Conservation (phyloP, 305 asterid genomes). For the Andrographis paniculata region DNA sequence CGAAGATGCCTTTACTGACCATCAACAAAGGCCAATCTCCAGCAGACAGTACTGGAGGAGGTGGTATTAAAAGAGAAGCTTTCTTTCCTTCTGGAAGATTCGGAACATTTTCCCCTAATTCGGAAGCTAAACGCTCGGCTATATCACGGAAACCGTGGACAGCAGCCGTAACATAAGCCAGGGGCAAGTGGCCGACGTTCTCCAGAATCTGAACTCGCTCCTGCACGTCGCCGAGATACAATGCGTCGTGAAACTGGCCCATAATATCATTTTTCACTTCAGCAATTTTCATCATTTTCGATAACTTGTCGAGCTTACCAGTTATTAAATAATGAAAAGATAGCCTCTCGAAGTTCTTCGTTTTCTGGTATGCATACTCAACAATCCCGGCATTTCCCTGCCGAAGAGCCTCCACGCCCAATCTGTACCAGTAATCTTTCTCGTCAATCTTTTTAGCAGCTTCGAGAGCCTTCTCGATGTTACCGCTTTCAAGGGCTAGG, state of each 20-base stretch:
- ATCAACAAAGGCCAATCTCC: conserved; percentile 73
- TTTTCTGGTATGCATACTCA: conserved; percentile 59
- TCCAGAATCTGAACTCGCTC: conserved; percentile 67
- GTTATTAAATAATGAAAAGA: conserved; percentile 60
- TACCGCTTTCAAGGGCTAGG: conserved; percentile 61
- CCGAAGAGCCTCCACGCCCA: conserved; percentile 65
- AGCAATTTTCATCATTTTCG: conserved; percentile 81
- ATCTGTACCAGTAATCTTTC: conserved; percentile 57
- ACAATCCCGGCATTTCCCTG: conserved; percentile 66
- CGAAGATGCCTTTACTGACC: conserved; percentile 55
- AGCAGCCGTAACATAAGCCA: conserved; percentile 56
- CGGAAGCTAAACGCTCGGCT: conserved; percentile 39
- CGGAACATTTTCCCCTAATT: conserved; percentile 44
- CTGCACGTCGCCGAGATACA: conserved; percentile 53
- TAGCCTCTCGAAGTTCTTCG: conserved; percentile 55
- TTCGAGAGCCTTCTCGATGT: conserved; percentile 58
- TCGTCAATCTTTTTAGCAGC: conserved; percentile 61
- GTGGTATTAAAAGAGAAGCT: conserved; percentile 56
- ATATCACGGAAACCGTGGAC: conserved; percentile 45
- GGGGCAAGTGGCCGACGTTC: conserved; percentile 57
- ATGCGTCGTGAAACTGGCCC: conserved; percentile 70
- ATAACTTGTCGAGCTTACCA: too few species aligned
- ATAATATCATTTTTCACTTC: conserved; percentile 64
- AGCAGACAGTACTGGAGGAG: conserved; percentile 43
- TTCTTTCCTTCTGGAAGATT: conserved; percentile 37